These are phyloP conservation scores for Aspergillus quadrilineatus DNA, from an alignment of 2,329 filamentous ascomycete species.

Conservation along the genomic window DNA sequence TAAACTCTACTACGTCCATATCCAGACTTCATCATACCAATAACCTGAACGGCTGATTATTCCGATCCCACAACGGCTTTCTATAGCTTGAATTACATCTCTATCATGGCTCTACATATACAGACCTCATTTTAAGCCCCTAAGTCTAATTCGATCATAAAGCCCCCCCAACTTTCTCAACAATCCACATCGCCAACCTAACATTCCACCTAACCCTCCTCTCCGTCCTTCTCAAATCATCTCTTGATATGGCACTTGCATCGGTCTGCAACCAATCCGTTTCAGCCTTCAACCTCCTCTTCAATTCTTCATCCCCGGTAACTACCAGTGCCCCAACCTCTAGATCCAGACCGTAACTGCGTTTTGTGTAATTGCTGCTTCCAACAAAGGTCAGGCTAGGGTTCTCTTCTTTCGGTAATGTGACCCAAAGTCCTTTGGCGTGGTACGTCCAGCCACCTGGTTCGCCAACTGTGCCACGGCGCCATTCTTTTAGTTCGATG, in stretches of 20 bases:
- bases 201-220: constrained; percentile 83
- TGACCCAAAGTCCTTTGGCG: constrained; percentile 92
- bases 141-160: constrained; percentile 56
- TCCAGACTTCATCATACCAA: background rate
- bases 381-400: constrained; percentile 82
- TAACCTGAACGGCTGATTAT: background rate
- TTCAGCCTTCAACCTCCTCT: constrained; percentile 72
- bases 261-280: constrained; percentile 76
- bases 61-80: background rate
- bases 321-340: constrained; percentile 86
- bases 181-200: constrained; percentile 89
- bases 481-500: constrained; percentile 84
- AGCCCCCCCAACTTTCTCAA: constrained; percentile 80
- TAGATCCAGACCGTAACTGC: constrained; percentile 87
- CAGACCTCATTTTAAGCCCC: background rate
- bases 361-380: constrained; percentile 92
- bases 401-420: constrained; percentile 56
- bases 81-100: constrained; percentile 3
- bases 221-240: constrained; percentile 79
- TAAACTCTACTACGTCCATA: background rate
- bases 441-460: constrained; percentile 95
- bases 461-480: constrained; percentile 73
- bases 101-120: constrained; percentile 7
- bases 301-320: constrained; percentile 71
- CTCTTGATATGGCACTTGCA: constrained; percentile 65